Evolutionary conservation across 768 basidiomycete genomes (phyloP).

Genomic region (Naganishia vaughanmartiniae): DNA sequence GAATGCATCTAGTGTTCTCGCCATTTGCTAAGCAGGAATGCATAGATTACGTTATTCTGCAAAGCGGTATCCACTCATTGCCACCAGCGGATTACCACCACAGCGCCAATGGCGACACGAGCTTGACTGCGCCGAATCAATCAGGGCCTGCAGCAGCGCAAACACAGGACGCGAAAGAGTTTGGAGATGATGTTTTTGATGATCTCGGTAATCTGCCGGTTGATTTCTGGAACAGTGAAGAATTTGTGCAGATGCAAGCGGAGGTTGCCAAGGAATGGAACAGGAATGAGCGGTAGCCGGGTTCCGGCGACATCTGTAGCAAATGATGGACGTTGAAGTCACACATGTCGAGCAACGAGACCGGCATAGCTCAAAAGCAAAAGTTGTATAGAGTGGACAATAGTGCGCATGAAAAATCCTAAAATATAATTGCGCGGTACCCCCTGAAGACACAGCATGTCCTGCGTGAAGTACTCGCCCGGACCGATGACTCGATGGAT

Average conservation of each 20-base stretch:
- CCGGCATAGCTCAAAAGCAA: neutral
- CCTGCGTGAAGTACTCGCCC: neutral
- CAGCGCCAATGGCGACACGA: neutral
- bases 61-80: constrained; percentile 58
- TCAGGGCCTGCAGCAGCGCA: neutral
- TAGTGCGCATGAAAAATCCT: neutral
- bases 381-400: neutral
- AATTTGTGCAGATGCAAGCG: constrained; percentile 20
- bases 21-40: constrained; percentile 61
- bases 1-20: constrained; percentile 75
- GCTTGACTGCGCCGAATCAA: neutral
- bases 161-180: constrained; percentile 17
- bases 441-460: neutral
- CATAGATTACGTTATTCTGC: constrained; percentile 72
- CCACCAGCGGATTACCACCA: neutral
- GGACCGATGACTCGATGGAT: neutral
- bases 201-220: constrained; percentile 39
- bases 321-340: too few relatives aligned
- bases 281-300: too few relatives aligned
- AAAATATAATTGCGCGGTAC: neutral
- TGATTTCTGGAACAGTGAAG: constrained; percentile 36
- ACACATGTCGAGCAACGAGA: too few relatives aligned
- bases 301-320: too few relatives aligned
- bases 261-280: neutral
- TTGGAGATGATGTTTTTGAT: constrained; percentile 36